Evolutionary conservation across 2,329 filamentous ascomycete genomes (phyloP).

Genomic region (Purpureocillium lavendulum): DNA sequence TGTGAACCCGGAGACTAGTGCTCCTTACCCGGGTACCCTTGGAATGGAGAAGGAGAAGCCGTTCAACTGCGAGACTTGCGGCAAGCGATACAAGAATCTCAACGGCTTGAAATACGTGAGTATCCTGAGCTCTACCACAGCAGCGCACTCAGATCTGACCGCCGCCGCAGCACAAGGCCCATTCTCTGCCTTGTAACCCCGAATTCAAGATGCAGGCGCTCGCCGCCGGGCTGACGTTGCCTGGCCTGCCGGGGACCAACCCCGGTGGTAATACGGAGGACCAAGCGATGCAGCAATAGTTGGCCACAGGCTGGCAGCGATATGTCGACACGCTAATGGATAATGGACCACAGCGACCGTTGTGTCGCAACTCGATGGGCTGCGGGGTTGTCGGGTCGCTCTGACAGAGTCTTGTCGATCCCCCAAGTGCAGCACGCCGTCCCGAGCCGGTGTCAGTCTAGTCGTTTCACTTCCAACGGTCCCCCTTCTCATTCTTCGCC

Average conservation of each 20-base stretch:
- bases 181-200: conserved; percentile 84
- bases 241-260: conserved; percentile 20
- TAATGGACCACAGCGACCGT: background rate
- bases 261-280: conserved; percentile 27
- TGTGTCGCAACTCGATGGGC: too few relatives aligned
- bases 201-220: conserved; percentile 49
- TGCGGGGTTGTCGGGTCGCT: too few relatives aligned
- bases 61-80: conserved; percentile 92
- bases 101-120: conserved; percentile 93
- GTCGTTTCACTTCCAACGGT: background rate
- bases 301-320: background rate
- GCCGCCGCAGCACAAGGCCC: conserved; percentile 55
- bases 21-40: conserved; percentile 88
- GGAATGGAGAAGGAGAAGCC: conserved; percentile 99
- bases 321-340: conserved; percentile 3
- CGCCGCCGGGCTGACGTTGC: conserved; percentile 34
- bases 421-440: too few relatives aligned
- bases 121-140: conserved; percentile 6
- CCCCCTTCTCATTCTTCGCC: conserved; percentile 1
- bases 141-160: conserved; percentile 19
- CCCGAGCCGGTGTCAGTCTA: background rate
- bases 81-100: conserved; percentile 98
- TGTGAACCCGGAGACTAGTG: conserved; percentile 89
- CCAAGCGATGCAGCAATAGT: conserved; percentile 24
- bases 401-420: too few relatives aligned